phyloP scores from a whole-genome alignment of 345 rosid genomes.

The Linum lewisii region DNA sequence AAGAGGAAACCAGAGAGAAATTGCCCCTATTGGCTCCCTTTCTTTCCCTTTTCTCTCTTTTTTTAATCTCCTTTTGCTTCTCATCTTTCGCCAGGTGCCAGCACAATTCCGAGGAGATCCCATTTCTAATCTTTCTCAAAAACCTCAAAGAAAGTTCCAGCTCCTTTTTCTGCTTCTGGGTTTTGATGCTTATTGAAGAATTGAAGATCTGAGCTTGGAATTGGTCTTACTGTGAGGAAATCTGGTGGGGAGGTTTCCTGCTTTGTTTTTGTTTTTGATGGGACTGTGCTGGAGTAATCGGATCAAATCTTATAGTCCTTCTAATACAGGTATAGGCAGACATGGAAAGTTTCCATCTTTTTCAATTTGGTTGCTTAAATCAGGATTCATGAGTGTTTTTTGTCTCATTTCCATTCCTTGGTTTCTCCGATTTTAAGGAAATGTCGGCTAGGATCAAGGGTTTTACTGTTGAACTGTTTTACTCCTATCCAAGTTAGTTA shows the following conservation, averaged over 20 bases:
- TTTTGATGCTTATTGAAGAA: not conserved
- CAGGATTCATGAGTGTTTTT: no score
- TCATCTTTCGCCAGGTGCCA: not conserved
- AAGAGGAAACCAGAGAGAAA: no score
- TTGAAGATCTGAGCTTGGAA: no score
- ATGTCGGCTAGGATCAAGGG: no score
- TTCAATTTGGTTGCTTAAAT: no score
- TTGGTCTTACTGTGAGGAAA: no score
- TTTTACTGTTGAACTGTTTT: no score
- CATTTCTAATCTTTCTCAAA: not conserved
- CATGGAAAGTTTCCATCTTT: no score
- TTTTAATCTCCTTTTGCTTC: not conserved
- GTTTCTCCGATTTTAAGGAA: no score
- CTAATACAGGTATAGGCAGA: conserved; percentile 2
- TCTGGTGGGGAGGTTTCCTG: no score
- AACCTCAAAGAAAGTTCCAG: not conserved
- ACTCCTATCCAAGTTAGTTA: no score
- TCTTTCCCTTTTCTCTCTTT: not conserved
- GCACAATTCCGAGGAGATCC: not conserved
- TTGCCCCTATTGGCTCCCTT: not conserved
- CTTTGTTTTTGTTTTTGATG: conserved; percentile 5
- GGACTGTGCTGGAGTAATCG: conserved; percentile 6
- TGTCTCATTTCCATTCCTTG: no score
- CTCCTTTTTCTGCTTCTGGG: not conserved
- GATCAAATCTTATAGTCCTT: conserved; percentile 5